These are phyloP conservation scores for Tubosaeta sp. DNA, from an alignment of 768 basidiomycete species.

Conservation along the genomic window DNA sequence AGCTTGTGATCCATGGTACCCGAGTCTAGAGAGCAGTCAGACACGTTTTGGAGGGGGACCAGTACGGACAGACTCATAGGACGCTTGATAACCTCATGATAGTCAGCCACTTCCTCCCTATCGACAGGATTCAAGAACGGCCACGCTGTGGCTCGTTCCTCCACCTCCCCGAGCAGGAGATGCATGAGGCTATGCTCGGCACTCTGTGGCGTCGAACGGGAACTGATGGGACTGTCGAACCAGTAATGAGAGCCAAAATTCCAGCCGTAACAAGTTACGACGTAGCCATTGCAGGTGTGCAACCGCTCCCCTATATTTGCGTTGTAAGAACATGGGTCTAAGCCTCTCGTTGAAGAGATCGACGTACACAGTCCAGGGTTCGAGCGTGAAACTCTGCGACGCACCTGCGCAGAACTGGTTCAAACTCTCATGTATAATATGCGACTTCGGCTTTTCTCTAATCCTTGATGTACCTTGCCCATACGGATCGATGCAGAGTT, in stretches of 20 bases:
- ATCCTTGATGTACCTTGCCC: constrained; percentile 99
- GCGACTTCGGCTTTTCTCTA: too few relatives aligned
- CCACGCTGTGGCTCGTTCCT: constrained; percentile 79
- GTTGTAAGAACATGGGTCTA: constrained; percentile 13
- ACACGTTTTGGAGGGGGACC: too few relatives aligned
- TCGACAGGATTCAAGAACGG: constrained; percentile 83
- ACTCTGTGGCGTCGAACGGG: constrained; percentile 45
- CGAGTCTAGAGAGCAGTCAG: constrained; percentile 50
- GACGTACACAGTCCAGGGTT: constrained; percentile 72
- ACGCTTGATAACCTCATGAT: constrained; percentile 75
- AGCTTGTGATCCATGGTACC: constrained; percentile 90
- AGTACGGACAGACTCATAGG: constrained; percentile 80
- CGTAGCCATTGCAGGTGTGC: constrained; percentile 81
- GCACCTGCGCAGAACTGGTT: constrained; percentile 68
- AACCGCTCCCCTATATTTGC: constrained; percentile 79
- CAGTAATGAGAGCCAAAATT: not conserved
- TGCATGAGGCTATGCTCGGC: constrained; percentile 67
- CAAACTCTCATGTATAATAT: constrained; percentile 78
- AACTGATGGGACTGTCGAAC: constrained; percentile 21
- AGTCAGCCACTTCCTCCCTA: constrained; percentile 72
- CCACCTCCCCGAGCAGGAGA: constrained; percentile 72
- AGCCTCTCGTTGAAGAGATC: not conserved
- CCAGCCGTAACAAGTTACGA: constrained; percentile 53
- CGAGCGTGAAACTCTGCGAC: constrained; percentile 46
- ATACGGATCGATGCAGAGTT: constrained; percentile 80